A percentile compares a stretch with the other conserved stretches of the same genome.
Evolutionary conservation across 2,329 filamentous ascomycete genomes (phyloP).

Genomic region (Ophiostoma triangulosporum): DNA sequence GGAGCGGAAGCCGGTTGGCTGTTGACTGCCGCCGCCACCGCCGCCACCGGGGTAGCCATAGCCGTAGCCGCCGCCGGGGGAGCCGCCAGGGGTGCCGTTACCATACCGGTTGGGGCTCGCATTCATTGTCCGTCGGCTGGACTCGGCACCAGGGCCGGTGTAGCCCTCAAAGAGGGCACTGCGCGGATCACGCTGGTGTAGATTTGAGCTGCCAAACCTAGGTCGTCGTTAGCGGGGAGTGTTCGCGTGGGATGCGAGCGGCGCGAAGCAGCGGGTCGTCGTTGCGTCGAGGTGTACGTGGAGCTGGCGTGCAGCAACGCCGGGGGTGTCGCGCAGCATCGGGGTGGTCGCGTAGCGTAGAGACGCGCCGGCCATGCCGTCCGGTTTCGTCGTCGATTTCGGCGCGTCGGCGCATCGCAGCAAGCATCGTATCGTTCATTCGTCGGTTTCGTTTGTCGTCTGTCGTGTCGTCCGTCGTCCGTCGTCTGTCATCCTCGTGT

Average conservation of each 20-base stretch:
- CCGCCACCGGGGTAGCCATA: slow-evolving; percentile 38
- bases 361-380: background rate
- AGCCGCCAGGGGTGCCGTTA: slow-evolving; percentile 3
- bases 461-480: background rate
- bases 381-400: background rate
- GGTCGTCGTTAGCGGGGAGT: background rate
- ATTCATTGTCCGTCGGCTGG: slow-evolving; percentile 29
- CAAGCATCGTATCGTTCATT: background rate
- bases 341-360: background rate
- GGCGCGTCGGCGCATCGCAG: background rate
- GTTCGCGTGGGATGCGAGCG: background rate
- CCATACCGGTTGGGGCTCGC: slow-evolving; percentile 30
- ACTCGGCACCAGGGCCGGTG: slow-evolving; percentile 37
- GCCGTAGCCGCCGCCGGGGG: slow-evolving; percentile 27
- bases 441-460: background rate
- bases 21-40: no score
- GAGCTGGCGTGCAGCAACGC: no score
- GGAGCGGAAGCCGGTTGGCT: slow-evolving; percentile 37
- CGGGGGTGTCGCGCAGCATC: no score
- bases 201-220: slow-evolving; percentile 53
- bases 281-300: background rate
- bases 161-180: slow-evolving; percentile 67
- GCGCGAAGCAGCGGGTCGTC: no score
- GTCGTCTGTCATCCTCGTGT: no score
- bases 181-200: slow-evolving; percentile 61